These are phyloP conservation scores for Erodium moschatum DNA, from an alignment of 441 rosid genomes.

Conservation along the genomic window DNA sequence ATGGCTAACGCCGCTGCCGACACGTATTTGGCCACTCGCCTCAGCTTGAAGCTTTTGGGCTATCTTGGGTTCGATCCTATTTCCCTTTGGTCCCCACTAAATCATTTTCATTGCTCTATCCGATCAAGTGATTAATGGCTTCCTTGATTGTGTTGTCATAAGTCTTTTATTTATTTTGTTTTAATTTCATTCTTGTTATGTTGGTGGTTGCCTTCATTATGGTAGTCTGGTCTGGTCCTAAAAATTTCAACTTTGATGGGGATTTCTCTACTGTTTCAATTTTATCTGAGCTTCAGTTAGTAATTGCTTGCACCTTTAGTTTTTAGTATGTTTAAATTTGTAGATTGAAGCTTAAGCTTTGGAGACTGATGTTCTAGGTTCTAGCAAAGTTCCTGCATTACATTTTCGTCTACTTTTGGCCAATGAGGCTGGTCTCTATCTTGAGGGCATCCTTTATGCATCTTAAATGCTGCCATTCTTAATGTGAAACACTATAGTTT, in stretches of 20 bases:
- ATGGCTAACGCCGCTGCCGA: constrained; percentile 59
- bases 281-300: not conserved
- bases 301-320: not conserved
- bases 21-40: constrained; percentile 53
- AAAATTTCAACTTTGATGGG: not conserved
- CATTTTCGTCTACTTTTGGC: not conserved
- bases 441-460: not conserved
- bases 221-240: not conserved
- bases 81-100: too few species aligned
- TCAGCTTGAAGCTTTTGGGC: constrained; percentile 51
- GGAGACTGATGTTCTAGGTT: not conserved
- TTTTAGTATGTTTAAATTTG: not conserved
- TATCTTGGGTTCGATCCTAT: constrained; percentile 46
- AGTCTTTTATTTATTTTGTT: not conserved
- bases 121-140: too few species aligned
- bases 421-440: not conserved
- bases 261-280: not conserved
- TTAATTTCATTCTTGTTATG: not conserved
- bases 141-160: too few species aligned
- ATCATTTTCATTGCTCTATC: not conserved
- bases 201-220: not conserved
- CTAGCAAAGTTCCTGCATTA: not conserved
- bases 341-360: too few species aligned
- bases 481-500: not conserved
- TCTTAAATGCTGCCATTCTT: not conserved